Evolutionary conservation across 805 yeast genomes (phyloP).

Genomic region (Wickerhamomyces kurtzmanii): DNA sequence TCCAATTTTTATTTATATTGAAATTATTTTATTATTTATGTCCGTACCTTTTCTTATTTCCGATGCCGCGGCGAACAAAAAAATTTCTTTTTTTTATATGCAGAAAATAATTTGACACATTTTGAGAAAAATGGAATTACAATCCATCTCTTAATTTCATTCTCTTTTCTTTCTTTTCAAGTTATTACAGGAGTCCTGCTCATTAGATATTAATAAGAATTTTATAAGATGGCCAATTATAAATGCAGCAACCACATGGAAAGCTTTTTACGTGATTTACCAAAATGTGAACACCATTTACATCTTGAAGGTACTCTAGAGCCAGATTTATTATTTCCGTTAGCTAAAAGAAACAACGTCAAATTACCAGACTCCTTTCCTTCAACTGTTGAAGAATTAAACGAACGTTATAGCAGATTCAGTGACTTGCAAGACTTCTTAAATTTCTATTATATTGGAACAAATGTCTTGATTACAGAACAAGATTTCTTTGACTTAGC

Average conservation of each 20-base stretch:
- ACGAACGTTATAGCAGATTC: slow-evolving; percentile 50
- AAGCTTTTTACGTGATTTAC: slow-evolving; percentile 54
- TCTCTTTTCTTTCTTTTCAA: too few relatives aligned
- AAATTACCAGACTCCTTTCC: slow-evolving; percentile 58
- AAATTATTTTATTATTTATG: too few relatives aligned
- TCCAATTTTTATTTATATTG: too few relatives aligned
- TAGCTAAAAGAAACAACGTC: slow-evolving; percentile 58
- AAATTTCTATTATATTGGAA: slow-evolving; percentile 72
- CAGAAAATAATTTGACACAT: too few relatives aligned
- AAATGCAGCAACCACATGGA: slow-evolving; percentile 28
- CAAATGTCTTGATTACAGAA: slow-evolving; percentile 61
- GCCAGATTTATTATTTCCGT: slow-evolving; percentile 60
- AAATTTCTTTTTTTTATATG: too few relatives aligned
- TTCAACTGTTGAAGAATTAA: slow-evolving; percentile 42
- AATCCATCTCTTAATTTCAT: too few relatives aligned
- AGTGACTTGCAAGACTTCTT: slow-evolving; percentile 69
- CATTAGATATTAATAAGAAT: background rate
- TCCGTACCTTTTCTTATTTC: too few relatives aligned
- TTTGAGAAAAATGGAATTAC: too few relatives aligned
- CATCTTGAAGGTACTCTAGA: slow-evolving; percentile 79
- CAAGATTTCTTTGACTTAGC: slow-evolving; percentile 72
- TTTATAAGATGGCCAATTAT: slow-evolving; percentile 11
- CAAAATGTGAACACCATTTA: slow-evolving; percentile 83
- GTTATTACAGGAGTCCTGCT: too few relatives aligned
- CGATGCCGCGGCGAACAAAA: too few relatives aligned